phyloP scores from a whole-genome alignment of 208 protist species.

The Strigomonas galati region DNA sequence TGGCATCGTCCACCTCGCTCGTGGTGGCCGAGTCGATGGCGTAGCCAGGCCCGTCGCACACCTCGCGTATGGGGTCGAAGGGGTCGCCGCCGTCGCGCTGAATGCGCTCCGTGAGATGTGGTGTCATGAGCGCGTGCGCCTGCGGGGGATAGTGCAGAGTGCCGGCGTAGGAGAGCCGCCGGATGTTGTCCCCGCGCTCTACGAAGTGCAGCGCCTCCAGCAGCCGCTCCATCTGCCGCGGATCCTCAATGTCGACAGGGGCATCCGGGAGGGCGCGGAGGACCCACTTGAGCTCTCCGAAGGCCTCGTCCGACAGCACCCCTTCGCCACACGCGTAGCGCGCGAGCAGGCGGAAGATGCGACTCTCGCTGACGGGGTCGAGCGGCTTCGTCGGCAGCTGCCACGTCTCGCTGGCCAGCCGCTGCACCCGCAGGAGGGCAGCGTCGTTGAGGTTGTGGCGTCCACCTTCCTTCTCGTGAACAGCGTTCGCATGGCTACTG shows the following conservation, averaged over 20 bases:
- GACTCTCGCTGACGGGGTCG: conserved; percentile 55
- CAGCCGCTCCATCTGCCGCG: conserved; percentile 53
- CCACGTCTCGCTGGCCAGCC: conserved; percentile 54
- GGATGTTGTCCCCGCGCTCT: conserved; percentile 65
- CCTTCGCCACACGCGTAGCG: conserved; percentile 72
- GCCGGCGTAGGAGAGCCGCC: conserved; percentile 58
- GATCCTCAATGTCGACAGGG: conserved; percentile 34
- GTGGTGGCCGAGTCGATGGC: conserved; percentile 87
- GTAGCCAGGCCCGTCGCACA: conserved; percentile 50
- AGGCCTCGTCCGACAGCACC: conserved; percentile 47
- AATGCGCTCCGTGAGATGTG: conserved; percentile 34
- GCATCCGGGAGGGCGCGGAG: conserved; percentile 47
- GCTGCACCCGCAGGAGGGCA: conserved; percentile 58
- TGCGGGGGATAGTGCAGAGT: conserved; percentile 64
- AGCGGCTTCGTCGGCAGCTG: conserved; percentile 52
- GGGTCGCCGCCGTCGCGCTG: conserved; percentile 60
- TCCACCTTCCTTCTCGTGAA: neutral
- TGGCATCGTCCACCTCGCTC: conserved; percentile 89
- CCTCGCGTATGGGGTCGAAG: conserved; percentile 60
- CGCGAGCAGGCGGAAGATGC: conserved; percentile 75
- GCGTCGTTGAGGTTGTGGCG: conserved; percentile 18
- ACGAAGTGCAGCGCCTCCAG: conserved; percentile 62
- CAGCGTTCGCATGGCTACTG: neutral
- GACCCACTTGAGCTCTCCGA: conserved; percentile 49
- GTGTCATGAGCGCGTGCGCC: conserved; percentile 51